These are phyloP conservation scores for Blastobotrys indianensis DNA, from an alignment of 1,139 yeast genomes.

Conservation along the genomic window DNA sequence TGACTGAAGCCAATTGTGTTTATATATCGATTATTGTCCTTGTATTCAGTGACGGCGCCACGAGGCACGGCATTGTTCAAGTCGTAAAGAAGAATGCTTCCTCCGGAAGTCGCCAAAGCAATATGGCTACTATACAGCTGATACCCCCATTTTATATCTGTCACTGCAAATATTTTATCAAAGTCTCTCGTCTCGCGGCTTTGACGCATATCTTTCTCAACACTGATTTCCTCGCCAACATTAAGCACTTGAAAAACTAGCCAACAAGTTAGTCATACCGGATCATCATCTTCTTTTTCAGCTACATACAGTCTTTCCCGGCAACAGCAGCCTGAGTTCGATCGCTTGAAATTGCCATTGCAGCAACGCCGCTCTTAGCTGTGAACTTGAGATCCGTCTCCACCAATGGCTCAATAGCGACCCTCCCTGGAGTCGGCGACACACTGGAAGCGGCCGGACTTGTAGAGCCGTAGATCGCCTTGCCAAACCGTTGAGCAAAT, in stretches of 20 bases:
- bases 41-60: conserved; percentile 34
- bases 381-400: conserved; percentile 12
- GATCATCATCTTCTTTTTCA: conserved; percentile 7
- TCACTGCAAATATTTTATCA: conserved; percentile 31
- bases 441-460: conserved; percentile 15
- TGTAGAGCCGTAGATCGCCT: conserved; percentile 25
- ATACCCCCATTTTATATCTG: conserved; percentile 36
- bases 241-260: conserved; percentile 26
- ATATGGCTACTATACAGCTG: conserved; percentile 22
- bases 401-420: conserved; percentile 3
- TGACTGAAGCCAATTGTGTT: conserved; percentile 70
- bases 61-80: conserved; percentile 36
- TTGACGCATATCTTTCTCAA: conserved; percentile 19
- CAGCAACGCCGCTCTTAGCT: conserved; percentile 28
- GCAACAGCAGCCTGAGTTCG: conserved; percentile 29
- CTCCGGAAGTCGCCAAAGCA: conserved; percentile 31
- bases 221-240: conserved; percentile 19
- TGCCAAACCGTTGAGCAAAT: conserved; percentile 31
- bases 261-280: conserved; percentile 15
- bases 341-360: conserved; percentile 30
- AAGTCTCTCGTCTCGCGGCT: conserved; percentile 23
- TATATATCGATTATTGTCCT: conserved; percentile 76
- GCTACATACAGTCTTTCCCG: conserved; percentile 26
- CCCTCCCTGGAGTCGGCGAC: conserved; percentile 4
- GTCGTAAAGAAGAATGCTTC: conserved; percentile 42